These are phyloP conservation scores for Ganoderma boninense DNA, from an alignment of 1,284 basidiomycete species.

Conservation along the genomic window DNA sequence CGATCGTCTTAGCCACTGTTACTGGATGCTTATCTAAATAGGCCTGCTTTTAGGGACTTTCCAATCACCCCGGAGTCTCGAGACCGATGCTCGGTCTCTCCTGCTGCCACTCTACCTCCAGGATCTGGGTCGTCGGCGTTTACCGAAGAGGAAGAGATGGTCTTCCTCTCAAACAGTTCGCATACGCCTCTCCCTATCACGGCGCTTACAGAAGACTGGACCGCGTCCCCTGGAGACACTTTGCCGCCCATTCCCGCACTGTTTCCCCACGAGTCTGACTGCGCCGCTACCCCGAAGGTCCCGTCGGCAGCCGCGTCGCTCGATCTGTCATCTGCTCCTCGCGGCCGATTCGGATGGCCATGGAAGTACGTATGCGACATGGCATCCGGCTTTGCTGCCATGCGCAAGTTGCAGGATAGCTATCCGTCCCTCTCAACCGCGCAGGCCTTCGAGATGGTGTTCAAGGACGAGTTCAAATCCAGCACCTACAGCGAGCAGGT, in stretches of 20 bases:
- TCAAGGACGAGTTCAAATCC: neutral
- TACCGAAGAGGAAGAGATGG: neutral
- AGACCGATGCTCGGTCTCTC: neutral
- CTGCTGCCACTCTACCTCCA: neutral
- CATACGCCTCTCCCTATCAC: neutral
- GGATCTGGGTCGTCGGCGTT: neutral
- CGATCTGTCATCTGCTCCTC: neutral
- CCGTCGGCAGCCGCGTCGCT: neutral
- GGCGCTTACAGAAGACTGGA: neutral
- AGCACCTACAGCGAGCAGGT: neutral
- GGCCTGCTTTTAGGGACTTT: neutral
- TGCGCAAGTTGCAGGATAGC: neutral
- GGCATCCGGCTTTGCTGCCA: neutral
- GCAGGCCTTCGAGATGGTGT: neutral
- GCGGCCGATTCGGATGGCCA: neutral
- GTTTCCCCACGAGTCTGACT: neutral
- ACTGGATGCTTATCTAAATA: neutral
- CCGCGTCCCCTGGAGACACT: neutral
- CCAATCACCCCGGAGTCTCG: neutral
- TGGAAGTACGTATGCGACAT: slow-evolving; percentile 1
- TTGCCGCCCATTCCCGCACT: neutral
- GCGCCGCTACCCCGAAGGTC: neutral
- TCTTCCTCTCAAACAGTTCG: neutral
- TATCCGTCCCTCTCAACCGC: neutral
- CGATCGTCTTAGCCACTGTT: too few relatives aligned